These are phyloP conservation scores for Vigna mungo DNA, from an alignment of 306 rosid genomes.

Conservation along the genomic window DNA sequence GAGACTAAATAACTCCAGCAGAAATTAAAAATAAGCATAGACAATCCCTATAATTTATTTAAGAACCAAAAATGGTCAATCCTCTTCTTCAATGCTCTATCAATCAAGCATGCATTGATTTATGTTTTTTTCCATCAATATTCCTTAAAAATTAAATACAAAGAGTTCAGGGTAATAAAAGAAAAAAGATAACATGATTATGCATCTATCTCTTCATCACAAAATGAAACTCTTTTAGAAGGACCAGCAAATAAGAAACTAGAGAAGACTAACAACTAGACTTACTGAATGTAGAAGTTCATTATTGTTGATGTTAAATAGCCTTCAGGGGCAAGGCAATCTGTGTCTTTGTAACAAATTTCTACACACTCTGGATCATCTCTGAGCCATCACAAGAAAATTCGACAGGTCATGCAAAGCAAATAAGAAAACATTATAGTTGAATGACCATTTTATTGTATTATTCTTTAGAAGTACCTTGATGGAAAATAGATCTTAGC, in stretches of 20 bases:
- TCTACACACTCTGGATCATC: slow-evolving; percentile 86
- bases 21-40: slow-evolving; percentile 1
- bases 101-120: slow-evolving; percentile 28
- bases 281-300: slow-evolving; percentile 93
- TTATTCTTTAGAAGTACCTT: slow-evolving; percentile 59
- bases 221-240: slow-evolving; percentile 18
- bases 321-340: slow-evolving; percentile 82
- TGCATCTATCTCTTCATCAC: slow-evolving; percentile 12
- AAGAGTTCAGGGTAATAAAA: slow-evolving; percentile 18
- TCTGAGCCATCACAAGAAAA: slow-evolving; percentile 60
- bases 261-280: slow-evolving; percentile 8
- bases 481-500: slow-evolving; percentile 85
- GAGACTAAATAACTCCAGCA: background rate
- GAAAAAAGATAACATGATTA: slow-evolving; percentile 33
- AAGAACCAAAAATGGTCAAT: slow-evolving; percentile 15
- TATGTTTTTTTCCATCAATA: slow-evolving; percentile 22
- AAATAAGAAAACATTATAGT: slow-evolving; percentile 12
- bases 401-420: slow-evolving; percentile 34
- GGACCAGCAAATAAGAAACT: background rate
- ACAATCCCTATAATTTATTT: background rate
- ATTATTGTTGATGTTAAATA: slow-evolving; percentile 86
- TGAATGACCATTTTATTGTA: slow-evolving; percentile 30
- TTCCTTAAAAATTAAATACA: slow-evolving; percentile 18
- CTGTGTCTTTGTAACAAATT: slow-evolving; percentile 68
- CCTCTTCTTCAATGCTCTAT: background rate